phyloP scores from a whole-genome alignment of 345 rosid genomes.

The Gossypium mustelinum region DNA sequence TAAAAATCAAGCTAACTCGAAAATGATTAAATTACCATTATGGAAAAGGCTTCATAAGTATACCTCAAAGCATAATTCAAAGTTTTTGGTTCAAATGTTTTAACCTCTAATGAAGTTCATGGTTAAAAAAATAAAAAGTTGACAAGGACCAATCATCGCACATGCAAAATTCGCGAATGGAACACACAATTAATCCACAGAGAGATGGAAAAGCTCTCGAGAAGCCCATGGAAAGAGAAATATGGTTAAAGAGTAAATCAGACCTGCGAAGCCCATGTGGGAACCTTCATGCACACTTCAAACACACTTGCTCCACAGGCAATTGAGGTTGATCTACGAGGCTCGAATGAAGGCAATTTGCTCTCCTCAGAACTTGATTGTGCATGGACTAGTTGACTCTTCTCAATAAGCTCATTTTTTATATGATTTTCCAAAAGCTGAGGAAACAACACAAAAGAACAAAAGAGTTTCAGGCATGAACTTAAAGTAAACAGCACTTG shows the following conservation, averaged over 20 bases:
- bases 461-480: not conserved
- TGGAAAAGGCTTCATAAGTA: slow-evolving; percentile 3
- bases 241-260: slow-evolving; percentile 14
- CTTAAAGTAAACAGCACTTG: slow-evolving; percentile 3
- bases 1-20: not conserved
- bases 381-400: slow-evolving; percentile 68
- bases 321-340: slow-evolving; percentile 84
- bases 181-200: not conserved
- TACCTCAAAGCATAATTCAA: not conserved
- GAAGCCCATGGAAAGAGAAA: not conserved
- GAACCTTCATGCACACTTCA: slow-evolving; percentile 91
- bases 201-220: not conserved
- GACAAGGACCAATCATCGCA: not conserved
- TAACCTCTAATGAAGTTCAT: not conserved
- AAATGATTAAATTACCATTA: not conserved
- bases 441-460: slow-evolving; percentile 19
- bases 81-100: not conserved
- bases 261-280: slow-evolving; percentile 98
- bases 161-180: not conserved
- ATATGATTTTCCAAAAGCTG: slow-evolving; percentile 97
- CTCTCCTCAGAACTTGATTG: slow-evolving; percentile 51
- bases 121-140: not conserved
- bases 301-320: slow-evolving; percentile 94
- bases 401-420: slow-evolving; percentile 82
- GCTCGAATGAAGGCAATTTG: slow-evolving; percentile 50